Base-by-base conservation (phyloP, 176 grass and related monocot genomes). In the Panicum miliaceum region DNA sequence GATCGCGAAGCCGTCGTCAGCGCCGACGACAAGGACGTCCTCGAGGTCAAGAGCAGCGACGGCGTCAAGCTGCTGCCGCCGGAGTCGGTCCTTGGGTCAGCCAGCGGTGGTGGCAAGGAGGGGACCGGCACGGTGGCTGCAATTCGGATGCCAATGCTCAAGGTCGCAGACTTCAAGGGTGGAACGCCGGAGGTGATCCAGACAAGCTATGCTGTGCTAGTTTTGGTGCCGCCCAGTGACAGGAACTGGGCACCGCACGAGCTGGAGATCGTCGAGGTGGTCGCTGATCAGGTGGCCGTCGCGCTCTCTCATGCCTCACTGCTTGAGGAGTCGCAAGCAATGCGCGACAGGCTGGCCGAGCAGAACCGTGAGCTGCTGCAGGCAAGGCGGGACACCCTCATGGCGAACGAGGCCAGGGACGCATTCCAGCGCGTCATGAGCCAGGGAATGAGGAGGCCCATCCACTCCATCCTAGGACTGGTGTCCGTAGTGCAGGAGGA, bases 101-200 rank as follows among this genome's bases (percentile, higher is more conserved):
- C 89, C 2, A 93, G 92, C 37, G 90, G 93, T 0, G 84, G 73
- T 2, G 86, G 57, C 7, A 87, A 75, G 80, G 89, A 85, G 18
- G 89, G 79, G 53, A 66, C 84, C 0, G 92, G 92, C 22, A 65
- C 86, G 0, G 94, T 94, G 64, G 94, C 92, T 3, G 94, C 92
- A 1, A 94, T 94, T 54, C 71, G 94, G 47, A 94, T 94, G 94
- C 94, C 92, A 5, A 90, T 97, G 94, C 77, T 97, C 22, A 94
- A 86, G 86, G 92, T 90, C 0, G 82, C 92, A 0, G 80, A 97
- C 57, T 97, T 94, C 74, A 90, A 92, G 76, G 94, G 86, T 0
- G 92, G 90, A 12, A 92, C 92, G 12, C 92, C 92, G 0, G 90
- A 91, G 82, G 82, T 85, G 73, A 88, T 97, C 41, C 76, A 94